Conservation (phyloP, 2,329 filamentous ascomycete species). For the Anisogramma anomala region DNA sequence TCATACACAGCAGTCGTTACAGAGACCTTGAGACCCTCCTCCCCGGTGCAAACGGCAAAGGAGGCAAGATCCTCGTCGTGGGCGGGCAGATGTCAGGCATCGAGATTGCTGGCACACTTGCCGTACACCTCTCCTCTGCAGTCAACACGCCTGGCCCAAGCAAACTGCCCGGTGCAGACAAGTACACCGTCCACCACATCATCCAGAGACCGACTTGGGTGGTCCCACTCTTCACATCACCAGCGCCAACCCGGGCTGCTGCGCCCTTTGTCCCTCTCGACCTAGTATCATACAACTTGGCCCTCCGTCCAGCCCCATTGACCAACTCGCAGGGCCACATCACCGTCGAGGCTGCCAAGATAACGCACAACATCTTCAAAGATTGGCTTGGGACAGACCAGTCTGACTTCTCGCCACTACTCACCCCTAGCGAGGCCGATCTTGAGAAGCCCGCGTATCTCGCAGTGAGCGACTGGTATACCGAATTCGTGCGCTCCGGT, state of each 20-base stretch:
- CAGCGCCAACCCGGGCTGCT: conserved; percentile 40
- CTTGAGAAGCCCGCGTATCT: conserved; percentile 49
- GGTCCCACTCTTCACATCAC: conserved; percentile 47
- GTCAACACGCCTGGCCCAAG: conserved; percentile 38
- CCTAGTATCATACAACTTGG: conserved; percentile 58
- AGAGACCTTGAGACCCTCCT: conserved; percentile 42
- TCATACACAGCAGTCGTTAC: conserved; percentile 59
- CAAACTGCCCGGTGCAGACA: conserved; percentile 30
- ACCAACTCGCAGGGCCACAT: conserved; percentile 55
- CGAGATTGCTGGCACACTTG: conserved; percentile 63
- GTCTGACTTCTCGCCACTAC: conserved; percentile 33
- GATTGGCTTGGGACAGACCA: conserved; percentile 42
- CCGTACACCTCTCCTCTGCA: conserved; percentile 56
- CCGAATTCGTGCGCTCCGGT: conserved; percentile 60
- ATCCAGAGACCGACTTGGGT: conserved; percentile 61
- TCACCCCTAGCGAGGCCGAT: conserved; percentile 29
- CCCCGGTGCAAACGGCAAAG: conserved; percentile 23
- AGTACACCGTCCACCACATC: conserved; percentile 56
- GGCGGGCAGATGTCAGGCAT: conserved; percentile 77
- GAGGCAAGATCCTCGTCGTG: conserved; percentile 58
- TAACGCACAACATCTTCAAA: conserved; percentile 40
- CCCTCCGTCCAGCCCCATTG: conserved; percentile 47
- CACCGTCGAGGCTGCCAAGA: conserved; percentile 41
- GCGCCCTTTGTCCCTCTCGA: conserved; percentile 63
- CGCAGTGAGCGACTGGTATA: conserved; percentile 60